Base-by-base conservation (phyloP, 768 basidiomycete species). In the Holtermannia corniformis region DNA sequence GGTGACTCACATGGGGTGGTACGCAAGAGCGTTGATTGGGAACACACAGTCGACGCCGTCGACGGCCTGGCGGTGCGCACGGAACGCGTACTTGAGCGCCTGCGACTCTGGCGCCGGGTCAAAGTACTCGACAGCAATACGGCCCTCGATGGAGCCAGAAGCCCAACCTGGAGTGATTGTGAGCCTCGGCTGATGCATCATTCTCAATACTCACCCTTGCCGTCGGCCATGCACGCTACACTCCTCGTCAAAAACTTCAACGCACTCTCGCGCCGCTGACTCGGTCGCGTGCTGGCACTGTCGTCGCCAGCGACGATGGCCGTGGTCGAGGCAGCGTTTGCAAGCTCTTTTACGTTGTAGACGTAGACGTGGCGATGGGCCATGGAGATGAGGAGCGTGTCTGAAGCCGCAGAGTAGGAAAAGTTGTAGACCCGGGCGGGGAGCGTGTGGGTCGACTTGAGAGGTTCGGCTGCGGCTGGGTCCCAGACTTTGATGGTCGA, bases 71-170 rank as follows among this genome's bases (percentile, higher is more conserved):
- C 93, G 80, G 65, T 99, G 93, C 58, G 92, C 95, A 70, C 95
- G 91, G 80, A 96, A 99, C 2, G 95, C 95, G 71, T 92, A 95
- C 75, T 91, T 84, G 60, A 80, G 78, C n/a, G 85, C 83, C 71
- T 97, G 93, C 0, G 78, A 77, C 22, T 81, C 80, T 0, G 83
- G 78, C 3, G 80, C 80, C 1, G 87, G 82, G 58, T 96, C 88
- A 61, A 95, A 92, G 71, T 93, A 99, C 71, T 99, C 95, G 25
- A 97, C 91, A 0, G 92, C 90, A 53, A 97, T 95, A 21, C 95
- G 80, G 1, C 95, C 95, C 64, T 99, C 95, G 13, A 92, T 89
- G 0, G 88, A 91, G 0, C 85, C 87, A 0, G 85, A 88, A 11
- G 91, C 91, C 72, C 88, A 99, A 11, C 93, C 91, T 87, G 62